A percentile compares a stretch with the other conserved stretches of the same genome.
Conservation (phyloP, 1,284 basidiomycete species). For the Cryptococcus neoformans region DNA sequence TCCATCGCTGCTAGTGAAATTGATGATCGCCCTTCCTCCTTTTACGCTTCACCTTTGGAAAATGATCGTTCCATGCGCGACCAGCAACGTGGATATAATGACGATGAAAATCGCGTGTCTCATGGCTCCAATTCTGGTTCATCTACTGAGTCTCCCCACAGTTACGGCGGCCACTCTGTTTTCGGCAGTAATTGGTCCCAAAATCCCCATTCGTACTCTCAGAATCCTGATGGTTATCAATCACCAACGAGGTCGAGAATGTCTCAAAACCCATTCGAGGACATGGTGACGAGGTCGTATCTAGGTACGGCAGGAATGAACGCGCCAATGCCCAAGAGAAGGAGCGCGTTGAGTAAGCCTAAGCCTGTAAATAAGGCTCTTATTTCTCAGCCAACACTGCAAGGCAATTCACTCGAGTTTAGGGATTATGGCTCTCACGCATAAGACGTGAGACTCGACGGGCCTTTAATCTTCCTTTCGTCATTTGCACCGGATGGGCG, state of each 20-base stretch:
- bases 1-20: conserved; percentile 47
- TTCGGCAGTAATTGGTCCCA: conserved; percentile 24
- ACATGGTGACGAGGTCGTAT: conserved; percentile 41
- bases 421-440: conserved; percentile 28
- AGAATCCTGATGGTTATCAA: not conserved
- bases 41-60: conserved; percentile 49
- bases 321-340: conserved; percentile 13
- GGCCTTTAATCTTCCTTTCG: too few species aligned
- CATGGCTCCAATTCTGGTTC: conserved; percentile 2
- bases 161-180: conserved; percentile 24
- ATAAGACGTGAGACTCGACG: conserved; percentile 2
- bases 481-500: too few species aligned
- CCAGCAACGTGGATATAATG: conserved; percentile 11
- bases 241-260: not conserved
- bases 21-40: conserved; percentile 48
- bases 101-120: not conserved
- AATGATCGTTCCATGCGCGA: conserved; percentile 41
- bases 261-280: conserved; percentile 47
- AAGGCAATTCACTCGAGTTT: conserved; percentile 49
- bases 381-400: conserved; percentile 48
- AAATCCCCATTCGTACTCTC: conserved; percentile 10
- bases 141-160: conserved; percentile 3
- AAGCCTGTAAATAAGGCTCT: conserved; percentile 44
- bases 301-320: conserved; percentile 9
- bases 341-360: conserved; percentile 12